Percentiles rank a stretch among this genome's conserved stretches.
Evolutionary conservation across 2,329 filamentous ascomycete species (phyloP).

Genomic region (Lecanosticta acicola): DNA sequence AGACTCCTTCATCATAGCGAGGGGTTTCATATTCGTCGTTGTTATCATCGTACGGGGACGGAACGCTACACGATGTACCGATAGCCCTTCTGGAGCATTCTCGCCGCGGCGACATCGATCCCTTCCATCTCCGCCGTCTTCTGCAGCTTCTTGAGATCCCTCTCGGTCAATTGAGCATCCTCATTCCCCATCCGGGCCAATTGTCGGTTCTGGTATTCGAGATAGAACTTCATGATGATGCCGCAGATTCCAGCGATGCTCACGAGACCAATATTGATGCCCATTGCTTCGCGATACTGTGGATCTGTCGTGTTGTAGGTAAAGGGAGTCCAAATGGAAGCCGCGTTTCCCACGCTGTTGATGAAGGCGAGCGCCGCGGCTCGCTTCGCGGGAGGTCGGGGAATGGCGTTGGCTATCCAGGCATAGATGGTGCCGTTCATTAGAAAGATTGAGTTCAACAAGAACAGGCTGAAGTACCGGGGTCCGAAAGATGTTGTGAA

Average conservation of each 20-base stretch:
- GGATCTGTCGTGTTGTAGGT: slow-evolving; percentile 31
- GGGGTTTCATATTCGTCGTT: too few relatives aligned
- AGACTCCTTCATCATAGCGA: too few relatives aligned
- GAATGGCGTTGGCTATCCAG: slow-evolving; percentile 73
- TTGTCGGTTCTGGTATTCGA: slow-evolving; percentile 44
- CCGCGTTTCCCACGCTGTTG: slow-evolving; percentile 65
- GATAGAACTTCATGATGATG: slow-evolving; percentile 25
- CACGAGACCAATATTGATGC: slow-evolving; percentile 31
- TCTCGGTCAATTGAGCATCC: slow-evolving; percentile 41
- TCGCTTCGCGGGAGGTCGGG: slow-evolving; percentile 69
- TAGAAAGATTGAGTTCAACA: slow-evolving; percentile 53
- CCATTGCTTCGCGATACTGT: slow-evolving; percentile 31
- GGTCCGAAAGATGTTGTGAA: slow-evolving; percentile 47
- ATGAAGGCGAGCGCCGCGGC: slow-evolving; percentile 68
- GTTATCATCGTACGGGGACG: too few relatives aligned
- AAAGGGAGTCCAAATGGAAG: slow-evolving; percentile 55
- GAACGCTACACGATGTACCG: slow-evolving; percentile 43
- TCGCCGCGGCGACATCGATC: slow-evolving; percentile 45
- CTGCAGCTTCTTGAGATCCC: slow-evolving; percentile 44
- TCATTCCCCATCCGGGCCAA: slow-evolving; percentile 48
- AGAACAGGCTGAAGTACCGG: slow-evolving; percentile 51
- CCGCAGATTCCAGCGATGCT: slow-evolving; percentile 26
- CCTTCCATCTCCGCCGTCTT: slow-evolving; percentile 50
- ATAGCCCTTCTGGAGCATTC: slow-evolving; percentile 51
- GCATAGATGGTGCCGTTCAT: slow-evolving; percentile 57